phyloP scores from a whole-genome alignment of 495 filamentous ascomycete species.

The Cryomyces antarcticus region DNA sequence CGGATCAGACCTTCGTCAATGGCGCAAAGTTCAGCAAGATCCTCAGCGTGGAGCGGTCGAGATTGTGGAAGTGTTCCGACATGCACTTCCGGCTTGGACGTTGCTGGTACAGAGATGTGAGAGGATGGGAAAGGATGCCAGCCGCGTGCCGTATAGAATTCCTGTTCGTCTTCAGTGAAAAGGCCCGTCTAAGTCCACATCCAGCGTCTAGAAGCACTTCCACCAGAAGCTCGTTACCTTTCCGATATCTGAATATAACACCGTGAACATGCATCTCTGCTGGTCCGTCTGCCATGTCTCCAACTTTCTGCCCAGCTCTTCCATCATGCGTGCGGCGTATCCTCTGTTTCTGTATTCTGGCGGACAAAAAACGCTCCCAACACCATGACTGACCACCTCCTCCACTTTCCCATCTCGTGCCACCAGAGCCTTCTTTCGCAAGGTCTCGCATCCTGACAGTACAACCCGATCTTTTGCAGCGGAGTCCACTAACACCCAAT shows the following conservation, averaged over 20 bases:
- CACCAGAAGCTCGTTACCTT: constrained; percentile 27
- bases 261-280: constrained; percentile 34
- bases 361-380: constrained; percentile 75
- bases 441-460: constrained; percentile 64
- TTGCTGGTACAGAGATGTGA: constrained; percentile 44
- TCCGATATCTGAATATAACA: constrained; percentile 88
- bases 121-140: constrained; percentile 56
- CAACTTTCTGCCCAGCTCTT: constrained; percentile 32
- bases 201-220: not conserved
- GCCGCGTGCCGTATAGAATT: constrained; percentile 66
- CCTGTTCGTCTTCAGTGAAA: constrained; percentile 9
- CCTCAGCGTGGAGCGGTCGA: constrained; percentile 24
- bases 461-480: constrained; percentile 32
- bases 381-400: constrained; percentile 53
- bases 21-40: constrained; percentile 34
- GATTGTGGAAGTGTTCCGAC: constrained; percentile 18
- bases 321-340: constrained; percentile 57
- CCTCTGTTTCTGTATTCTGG: constrained; percentile 49
- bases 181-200: not conserved
- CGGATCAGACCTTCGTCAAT: constrained; percentile 30
- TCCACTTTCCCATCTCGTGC: constrained; percentile 26
- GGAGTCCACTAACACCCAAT: constrained; percentile 66
- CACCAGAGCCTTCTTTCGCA: constrained; percentile 52
- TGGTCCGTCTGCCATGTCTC: constrained; percentile 29
- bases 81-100: constrained; percentile 12